Evolutionary conservation across 1,284 basidiomycete genomes (phyloP).

Genomic region (Dichomitus squalens): DNA sequence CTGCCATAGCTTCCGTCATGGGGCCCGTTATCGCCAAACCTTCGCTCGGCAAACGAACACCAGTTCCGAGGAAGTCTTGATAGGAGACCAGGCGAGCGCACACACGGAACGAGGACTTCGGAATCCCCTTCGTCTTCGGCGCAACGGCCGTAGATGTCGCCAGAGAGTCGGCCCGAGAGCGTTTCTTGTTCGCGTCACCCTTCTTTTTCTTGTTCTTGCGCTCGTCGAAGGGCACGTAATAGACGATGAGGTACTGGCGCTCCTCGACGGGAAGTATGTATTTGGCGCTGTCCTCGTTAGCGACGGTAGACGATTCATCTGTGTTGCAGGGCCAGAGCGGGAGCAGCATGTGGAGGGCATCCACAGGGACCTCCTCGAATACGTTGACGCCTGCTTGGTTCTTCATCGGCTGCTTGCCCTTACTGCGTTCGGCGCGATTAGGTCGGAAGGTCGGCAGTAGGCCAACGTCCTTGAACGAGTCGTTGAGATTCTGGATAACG

Average conservation of each 20-base stretch:
- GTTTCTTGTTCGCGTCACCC: constrained; percentile 37
- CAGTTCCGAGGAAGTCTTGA: constrained; percentile 66
- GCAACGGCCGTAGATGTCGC: constrained; percentile 40
- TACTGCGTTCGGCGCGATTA: constrained; percentile 29
- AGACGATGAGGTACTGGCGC: constrained; percentile 72
- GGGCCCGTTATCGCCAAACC: constrained; percentile 68
- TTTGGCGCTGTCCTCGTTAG: constrained; percentile 36
- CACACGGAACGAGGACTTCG: constrained; percentile 63
- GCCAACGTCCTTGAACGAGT: constrained; percentile 77
- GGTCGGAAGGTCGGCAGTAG: constrained; percentile 58
- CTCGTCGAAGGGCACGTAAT: constrained; percentile 58
- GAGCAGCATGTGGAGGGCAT: constrained; percentile 78
- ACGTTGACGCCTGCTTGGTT: constrained; percentile 42
- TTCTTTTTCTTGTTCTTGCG: constrained; percentile 32
- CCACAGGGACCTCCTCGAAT: constrained; percentile 63
- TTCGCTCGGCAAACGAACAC: constrained; percentile 70
- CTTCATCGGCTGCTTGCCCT: constrained; percentile 35
- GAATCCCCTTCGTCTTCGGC: constrained; percentile 41
- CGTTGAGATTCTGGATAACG: constrained; percentile 68
- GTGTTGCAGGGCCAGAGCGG: constrained; percentile 80
- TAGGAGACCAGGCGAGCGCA: constrained; percentile 69
- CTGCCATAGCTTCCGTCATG: constrained; percentile 56
- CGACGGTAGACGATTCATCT: constrained; percentile 42
- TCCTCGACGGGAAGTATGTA: constrained; percentile 49
- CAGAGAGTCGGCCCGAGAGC: constrained; percentile 31